Base-by-base conservation (phyloP, 768 basidiomycete species). In the Lepiota brunneoincarnata region DNA sequence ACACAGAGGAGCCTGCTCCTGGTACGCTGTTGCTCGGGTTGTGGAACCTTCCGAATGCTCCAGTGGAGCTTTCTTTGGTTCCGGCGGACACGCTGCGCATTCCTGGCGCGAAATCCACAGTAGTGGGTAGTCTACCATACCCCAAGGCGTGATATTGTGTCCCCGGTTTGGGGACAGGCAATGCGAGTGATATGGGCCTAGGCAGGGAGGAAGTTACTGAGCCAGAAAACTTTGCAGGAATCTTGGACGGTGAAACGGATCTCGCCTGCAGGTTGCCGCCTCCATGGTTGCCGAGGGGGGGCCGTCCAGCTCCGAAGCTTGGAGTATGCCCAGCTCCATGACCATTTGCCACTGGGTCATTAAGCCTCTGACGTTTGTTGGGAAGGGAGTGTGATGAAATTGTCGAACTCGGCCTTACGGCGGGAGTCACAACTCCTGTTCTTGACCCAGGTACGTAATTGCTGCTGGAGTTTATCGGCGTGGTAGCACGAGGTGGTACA, bases 291-390 rank as follows among this genome's bases (percentile, higher is more conserved):
- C 76, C 74, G 10, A 81, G 64, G 12, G 76, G 78, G 9, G 70
- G 75, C 18, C 76, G 64, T 42, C 3, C 46, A 28, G 51, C 56
- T 51, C 24, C 64, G 56, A 26, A 65, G 54, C 15, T 47, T 40
- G 6, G 58, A 38, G 12, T 61, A 53, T 42, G 65, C 36, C 58
- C 60, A 38, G 54, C 61, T 51, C 34, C 47, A 47, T 59, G 62
- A 9, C 58, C 58, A 38, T 55, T 60, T 38, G 53, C 51, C 12
- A 55, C 60, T 24, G 67, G 58, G 23, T 83, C 82, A 11, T 72
- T 75, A 23, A 86, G 68, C 52, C 76, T 81, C 65, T 78, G 83
- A 51, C 87, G 78, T 64, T 90, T 90, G 58, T 76, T 83, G 18
- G 86, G 80, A 18, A 74, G 75, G 1, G 83, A 82, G 17, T 76